Conservation (phyloP, 345 rosid genomes). For the Carallia pectinifolia region DNA sequence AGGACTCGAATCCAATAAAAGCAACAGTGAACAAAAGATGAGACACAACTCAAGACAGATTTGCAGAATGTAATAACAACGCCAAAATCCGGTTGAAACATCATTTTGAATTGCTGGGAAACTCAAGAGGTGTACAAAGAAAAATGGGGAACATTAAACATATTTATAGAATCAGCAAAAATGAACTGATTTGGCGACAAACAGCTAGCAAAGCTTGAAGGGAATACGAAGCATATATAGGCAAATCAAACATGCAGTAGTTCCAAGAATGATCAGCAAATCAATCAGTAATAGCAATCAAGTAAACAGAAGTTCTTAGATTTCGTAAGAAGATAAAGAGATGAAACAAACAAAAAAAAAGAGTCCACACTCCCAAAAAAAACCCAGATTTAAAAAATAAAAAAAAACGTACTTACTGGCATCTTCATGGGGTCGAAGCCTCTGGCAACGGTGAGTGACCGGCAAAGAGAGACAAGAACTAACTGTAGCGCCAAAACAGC, state of each 20-base stretch:
- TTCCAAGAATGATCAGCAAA: not conserved
- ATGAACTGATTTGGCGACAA: constrained; percentile 9
- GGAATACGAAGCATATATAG: constrained; percentile 2
- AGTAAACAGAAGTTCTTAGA: constrained; percentile 18
- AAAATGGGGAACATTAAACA: not conserved
- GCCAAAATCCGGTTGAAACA: not conserved
- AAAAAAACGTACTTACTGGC: constrained; percentile 98
- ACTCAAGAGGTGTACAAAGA: not conserved
- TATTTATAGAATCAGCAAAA: not conserved
- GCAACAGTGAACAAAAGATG: constrained; percentile 4
- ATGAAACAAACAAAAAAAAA: constrained; percentile 3
- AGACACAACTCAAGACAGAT: constrained; percentile 1
- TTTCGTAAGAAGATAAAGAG: constrained; percentile 12
- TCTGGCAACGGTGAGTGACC: constrained; percentile 17
- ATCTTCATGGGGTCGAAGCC: constrained; percentile 69
- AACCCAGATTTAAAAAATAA: constrained; percentile 22
- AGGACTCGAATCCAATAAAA: constrained; percentile 25
- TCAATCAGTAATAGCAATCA: constrained; percentile 10
- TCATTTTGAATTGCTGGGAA: not conserved
- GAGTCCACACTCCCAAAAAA: not conserved
- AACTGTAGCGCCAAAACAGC: constrained; percentile 4
- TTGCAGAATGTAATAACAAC: not conserved
- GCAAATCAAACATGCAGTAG: not conserved
- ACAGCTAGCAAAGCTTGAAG: constrained; percentile 4
- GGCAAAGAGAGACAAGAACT: constrained; percentile 9